These are phyloP conservation scores for Corchorus olitorius DNA, from an alignment of 345 rosid species.

Conservation along the genomic window DNA sequence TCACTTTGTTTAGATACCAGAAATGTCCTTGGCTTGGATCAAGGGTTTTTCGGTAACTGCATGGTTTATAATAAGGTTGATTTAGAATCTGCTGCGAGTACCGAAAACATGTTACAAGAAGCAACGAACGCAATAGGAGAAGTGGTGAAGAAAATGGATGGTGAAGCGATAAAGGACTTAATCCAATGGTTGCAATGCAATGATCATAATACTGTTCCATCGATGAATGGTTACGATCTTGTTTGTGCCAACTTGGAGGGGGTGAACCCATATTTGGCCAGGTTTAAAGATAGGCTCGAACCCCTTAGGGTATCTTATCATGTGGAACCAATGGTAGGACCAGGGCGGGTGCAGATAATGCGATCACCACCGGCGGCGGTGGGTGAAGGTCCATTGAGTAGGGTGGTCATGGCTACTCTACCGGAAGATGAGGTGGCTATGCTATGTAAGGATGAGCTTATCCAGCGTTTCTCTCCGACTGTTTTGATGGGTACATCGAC, in stretches of 20 bases:
- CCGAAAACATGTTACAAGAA: constrained; percentile 20
- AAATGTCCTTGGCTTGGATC: constrained; percentile 45
- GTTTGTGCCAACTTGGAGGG: constrained; percentile 50
- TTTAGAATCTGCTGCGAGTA: background rate
- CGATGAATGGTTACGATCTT: constrained; percentile 45
- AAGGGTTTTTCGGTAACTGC: constrained; percentile 68
- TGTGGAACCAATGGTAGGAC: constrained; percentile 43
- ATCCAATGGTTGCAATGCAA: constrained; percentile 56
- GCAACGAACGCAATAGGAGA: constrained; percentile 44
- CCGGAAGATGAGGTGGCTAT: constrained; percentile 44
- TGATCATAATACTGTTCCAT: constrained; percentile 9
- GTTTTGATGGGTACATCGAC: constrained; percentile 37
- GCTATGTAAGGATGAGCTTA: constrained; percentile 48
- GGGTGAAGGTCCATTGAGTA: constrained; percentile 44
- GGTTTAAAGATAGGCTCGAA: constrained; percentile 44
- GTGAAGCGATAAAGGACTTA: constrained; percentile 50
- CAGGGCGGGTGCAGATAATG: constrained; percentile 54
- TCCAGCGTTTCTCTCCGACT: constrained; percentile 47
- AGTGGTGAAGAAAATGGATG: constrained; percentile 37
- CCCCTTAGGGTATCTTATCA: constrained; percentile 44
- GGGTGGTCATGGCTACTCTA: constrained; percentile 57
- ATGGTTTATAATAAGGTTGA: constrained; percentile 51
- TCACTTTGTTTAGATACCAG: constrained; percentile 59
- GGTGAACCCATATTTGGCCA: constrained; percentile 28
- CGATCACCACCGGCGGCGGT: constrained; percentile 27